Conservation (phyloP, 768 basidiomycete species). For the Mycena epipterygia region DNA sequence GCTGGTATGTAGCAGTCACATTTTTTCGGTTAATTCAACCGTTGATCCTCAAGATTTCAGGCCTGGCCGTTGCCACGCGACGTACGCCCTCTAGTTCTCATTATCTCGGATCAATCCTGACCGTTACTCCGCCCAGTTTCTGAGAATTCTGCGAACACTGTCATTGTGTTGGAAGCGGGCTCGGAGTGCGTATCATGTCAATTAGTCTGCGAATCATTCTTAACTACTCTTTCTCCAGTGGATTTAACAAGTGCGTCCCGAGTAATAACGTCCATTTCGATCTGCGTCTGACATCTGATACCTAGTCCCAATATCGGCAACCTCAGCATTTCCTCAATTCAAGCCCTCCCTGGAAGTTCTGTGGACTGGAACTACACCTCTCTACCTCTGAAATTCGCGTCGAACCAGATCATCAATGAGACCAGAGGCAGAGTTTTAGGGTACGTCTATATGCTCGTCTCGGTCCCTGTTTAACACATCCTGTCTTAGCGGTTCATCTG, state of each 20-base stretch:
- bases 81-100: neutral
- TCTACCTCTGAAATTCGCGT: conserved; percentile 7
- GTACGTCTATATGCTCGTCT: conserved; percentile 2
- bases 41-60: neutral
- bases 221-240: conserved; percentile 17
- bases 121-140: conserved; percentile 10
- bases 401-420: conserved; percentile 5
- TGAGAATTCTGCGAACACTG: conserved; percentile 1
- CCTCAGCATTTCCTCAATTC: conserved; percentile 9
- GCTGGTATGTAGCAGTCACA: conserved; percentile 8
- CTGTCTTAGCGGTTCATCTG: conserved; percentile 19
- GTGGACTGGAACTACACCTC: conserved; percentile 21
- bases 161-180: conserved; percentile 20
- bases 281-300: neutral
- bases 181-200: conserved; percentile 9
- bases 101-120: neutral
- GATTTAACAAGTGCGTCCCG: conserved; percentile 14
- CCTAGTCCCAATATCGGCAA: conserved; percentile 12
- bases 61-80: conserved; percentile 13
- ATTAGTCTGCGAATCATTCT: neutral
- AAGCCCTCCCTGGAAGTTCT: conserved; percentile 15
- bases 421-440: conserved; percentile 14
- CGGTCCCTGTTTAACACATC: neutral
- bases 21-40: neutral
- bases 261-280: conserved; percentile 1